These are phyloP conservation scores for Teratosphaeria nubilosa DNA, from an alignment of 2,329 filamentous ascomycete species.

Conservation along the genomic window DNA sequence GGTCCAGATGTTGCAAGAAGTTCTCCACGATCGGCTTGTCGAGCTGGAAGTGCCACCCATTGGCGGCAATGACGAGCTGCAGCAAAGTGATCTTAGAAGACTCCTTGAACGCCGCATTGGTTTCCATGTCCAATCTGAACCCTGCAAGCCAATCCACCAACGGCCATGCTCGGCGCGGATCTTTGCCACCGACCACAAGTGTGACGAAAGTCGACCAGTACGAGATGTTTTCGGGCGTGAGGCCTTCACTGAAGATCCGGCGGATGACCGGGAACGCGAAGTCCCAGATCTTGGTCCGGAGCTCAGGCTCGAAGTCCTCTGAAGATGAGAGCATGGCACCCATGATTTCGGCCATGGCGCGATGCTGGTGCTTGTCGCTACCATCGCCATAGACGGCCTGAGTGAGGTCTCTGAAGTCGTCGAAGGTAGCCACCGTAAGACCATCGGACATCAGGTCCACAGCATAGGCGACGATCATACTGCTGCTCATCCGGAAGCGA, in stretches of 20 bases:
- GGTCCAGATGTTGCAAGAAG: slow-evolving; percentile 84
- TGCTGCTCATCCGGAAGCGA: slow-evolving; percentile 79
- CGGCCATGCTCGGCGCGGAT: slow-evolving; percentile 79
- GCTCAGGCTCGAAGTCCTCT: slow-evolving; percentile 63
- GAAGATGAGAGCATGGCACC: slow-evolving; percentile 75
- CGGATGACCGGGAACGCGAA: slow-evolving; percentile 85
- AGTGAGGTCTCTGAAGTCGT: slow-evolving; percentile 77
- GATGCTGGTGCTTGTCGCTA: slow-evolving; percentile 93
- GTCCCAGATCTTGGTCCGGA: slow-evolving; percentile 69
- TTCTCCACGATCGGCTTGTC: slow-evolving; percentile 81
- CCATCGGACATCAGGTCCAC: slow-evolving; percentile 84
- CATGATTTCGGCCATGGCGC: slow-evolving; percentile 87
- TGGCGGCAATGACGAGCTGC: slow-evolving; percentile 76
- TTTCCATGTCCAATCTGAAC: slow-evolving; percentile 86
- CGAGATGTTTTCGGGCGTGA: slow-evolving; percentile 86
- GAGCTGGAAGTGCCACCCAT: slow-evolving; percentile 91
- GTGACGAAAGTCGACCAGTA: slow-evolving; percentile 96
- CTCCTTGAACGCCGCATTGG: slow-evolving; percentile 97
- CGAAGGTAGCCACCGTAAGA: slow-evolving; percentile 65
- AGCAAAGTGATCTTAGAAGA: slow-evolving; percentile 90
- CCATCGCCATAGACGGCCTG: slow-evolving; percentile 77
- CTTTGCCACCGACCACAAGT: slow-evolving; percentile 75
- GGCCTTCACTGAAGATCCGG: slow-evolving; percentile 74
- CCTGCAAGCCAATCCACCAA: slow-evolving; percentile 71
- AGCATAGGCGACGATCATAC: slow-evolving; percentile 76